A percentile compares a stretch with the other conserved stretches of the same genome.
Conservation (phyloP, 768 basidiomycete species). For the Multifurca ochricompacta region DNA sequence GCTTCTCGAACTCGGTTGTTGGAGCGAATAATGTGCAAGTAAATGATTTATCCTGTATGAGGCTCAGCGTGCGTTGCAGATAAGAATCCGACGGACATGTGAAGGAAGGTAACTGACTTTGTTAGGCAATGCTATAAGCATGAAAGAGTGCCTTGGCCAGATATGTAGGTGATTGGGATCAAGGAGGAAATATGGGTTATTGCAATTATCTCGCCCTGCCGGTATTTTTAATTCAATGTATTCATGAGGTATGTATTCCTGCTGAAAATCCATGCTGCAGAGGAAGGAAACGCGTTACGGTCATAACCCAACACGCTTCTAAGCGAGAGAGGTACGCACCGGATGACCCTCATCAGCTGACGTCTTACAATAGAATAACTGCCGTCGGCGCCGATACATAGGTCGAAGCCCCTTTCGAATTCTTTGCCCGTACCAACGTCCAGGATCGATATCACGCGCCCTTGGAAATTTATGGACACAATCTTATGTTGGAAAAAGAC, state of each 20-base stretch:
- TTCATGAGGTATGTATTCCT: conserved; percentile 92
- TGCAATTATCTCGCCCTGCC: conserved; percentile 54
- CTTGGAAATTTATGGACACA: conserved; percentile 65
- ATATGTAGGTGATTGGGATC: conserved; percentile 97
- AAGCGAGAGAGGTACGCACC: conserved; percentile 45
- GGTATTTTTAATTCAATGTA: conserved; percentile 97
- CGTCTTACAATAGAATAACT: conserved; percentile 86
- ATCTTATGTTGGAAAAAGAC: conserved; percentile 80
- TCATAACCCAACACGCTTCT: conserved; percentile 25
- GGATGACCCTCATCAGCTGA: conserved; percentile 91
- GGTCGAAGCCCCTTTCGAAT: conserved; percentile 50
- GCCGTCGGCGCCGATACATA: conserved; percentile 90
- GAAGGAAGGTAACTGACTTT: conserved; percentile 51
- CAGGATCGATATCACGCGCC: conserved; percentile 45
- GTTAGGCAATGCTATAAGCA: conserved; percentile 98
- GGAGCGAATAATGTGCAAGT: conserved; percentile 96
- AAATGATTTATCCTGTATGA: conserved; percentile 76
- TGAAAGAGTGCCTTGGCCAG: conserved; percentile 98
- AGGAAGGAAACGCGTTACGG: not conserved
- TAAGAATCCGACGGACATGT: conserved; percentile 12
- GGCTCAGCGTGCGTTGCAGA: conserved; percentile 15
- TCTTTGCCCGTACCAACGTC: conserved; percentile 39
- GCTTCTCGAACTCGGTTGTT: conserved; percentile 60
- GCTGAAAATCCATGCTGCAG: conserved; percentile 85
- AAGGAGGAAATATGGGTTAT: conserved; percentile 66